Evolutionary conservation across 306 rosid species (phyloP), one percentile per base, ranked within the genome.

Genomic region (Acacia confusa): DNA sequence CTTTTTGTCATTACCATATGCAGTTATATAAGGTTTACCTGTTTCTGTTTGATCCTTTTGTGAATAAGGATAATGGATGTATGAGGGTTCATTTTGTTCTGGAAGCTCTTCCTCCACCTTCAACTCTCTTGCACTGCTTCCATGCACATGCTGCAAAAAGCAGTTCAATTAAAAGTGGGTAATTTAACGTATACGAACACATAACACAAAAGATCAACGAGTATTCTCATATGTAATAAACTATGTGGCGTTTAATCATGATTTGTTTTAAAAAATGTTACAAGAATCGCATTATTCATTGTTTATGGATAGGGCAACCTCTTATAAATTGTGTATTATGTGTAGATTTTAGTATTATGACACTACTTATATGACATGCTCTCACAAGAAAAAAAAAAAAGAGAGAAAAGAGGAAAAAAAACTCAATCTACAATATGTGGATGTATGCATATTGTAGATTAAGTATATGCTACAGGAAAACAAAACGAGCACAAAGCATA

Each of bases 131-230:
- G 69, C 84, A 58, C 20, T 4, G 22, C 48, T 75, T 25, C 68
- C 43, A 2, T 20, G 34, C 3, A 70, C 83, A 71, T 43, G 55
- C 84, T 82, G 38, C 80, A 68, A 75, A 22, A 60, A 74, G 15
- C 5, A 77, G 24, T 22, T 76, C 11, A 41, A 12, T 20, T 1
- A 75, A 22, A 72, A 65, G 52, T 6, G 48, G 34, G 22, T 3
- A 1, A 15, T 38, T 48, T 32, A 19, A 36, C 20, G 14, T 55
- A 78, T 28, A 63, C 20, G 12, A 13, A 25, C 36, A 8, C 63
- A 57, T 57, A 22, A 57, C 63, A 22, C 14, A 57, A 22, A 17
- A 25, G 4, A 14, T 9, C 38, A 28, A 12, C 17, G 19, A 5
- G 6, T 28, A 19, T 6, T 14, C 38, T 11, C 36, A 28, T 61